Conservation (phyloP, 1,284 basidiomycete species). For the Fistulina hepatica region DNA sequence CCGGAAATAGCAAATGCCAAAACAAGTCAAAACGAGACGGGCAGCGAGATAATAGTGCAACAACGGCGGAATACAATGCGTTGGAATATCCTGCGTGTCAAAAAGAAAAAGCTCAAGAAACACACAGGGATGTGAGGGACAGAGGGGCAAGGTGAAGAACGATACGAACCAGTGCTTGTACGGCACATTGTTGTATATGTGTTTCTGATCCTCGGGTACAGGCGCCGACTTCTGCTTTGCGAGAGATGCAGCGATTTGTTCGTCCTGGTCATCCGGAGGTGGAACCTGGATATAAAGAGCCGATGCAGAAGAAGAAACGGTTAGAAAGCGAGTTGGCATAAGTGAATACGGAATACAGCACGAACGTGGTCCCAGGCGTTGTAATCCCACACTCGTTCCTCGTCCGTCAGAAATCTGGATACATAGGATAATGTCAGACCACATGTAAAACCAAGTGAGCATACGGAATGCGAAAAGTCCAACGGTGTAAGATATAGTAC, state of each 20-base stretch:
- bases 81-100: too few relatives aligned
- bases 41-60: too few relatives aligned
- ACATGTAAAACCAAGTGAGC: background rate
- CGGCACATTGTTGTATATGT: conserved; percentile 65
- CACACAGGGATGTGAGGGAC: background rate
- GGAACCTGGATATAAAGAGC: conserved; percentile 34
- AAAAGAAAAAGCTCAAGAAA: background rate
- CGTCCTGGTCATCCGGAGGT: conserved; percentile 67
- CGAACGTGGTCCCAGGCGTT: conserved; percentile 79
- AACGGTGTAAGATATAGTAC: background rate
- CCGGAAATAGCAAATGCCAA: too few relatives aligned
- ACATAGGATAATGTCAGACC: background rate
- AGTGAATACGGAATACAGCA: background rate
- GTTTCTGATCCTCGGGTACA: conserved; percentile 55
- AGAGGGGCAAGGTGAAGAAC: background rate
- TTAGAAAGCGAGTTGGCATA: background rate
- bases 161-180: conserved; percentile 52
- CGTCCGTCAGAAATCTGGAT: conserved; percentile 49
- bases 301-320: too few relatives aligned
- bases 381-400: conserved; percentile 58
- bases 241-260: conserved; percentile 57
- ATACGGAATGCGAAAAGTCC: too few relatives aligned
- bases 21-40: too few relatives aligned
- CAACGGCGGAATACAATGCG: background rate
- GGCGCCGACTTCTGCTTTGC: conserved; percentile 57